phyloP scores from a whole-genome alignment of 139 green algal genomes.

The Ulvella scutata region DNA sequence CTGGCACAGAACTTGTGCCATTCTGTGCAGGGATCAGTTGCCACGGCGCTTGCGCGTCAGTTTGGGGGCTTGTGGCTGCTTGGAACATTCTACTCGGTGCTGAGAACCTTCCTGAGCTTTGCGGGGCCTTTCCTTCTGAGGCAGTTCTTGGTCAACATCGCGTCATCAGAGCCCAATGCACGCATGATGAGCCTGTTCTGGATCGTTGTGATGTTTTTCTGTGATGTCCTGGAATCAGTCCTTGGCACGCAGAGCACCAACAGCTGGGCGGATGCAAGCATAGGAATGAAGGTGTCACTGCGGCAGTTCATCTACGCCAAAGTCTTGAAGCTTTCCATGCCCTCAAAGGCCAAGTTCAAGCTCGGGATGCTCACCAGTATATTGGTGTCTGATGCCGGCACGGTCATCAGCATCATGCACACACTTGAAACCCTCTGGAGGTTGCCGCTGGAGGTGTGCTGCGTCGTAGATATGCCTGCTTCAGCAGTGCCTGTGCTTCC shows the following conservation, averaged over 20 bases:
- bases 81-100: constrained; percentile 45
- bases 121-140: constrained; percentile 49
- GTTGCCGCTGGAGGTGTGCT: constrained; percentile 38
- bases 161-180: no score
- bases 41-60: constrained; percentile 6
- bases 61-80: constrained; percentile 18
- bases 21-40: constrained; percentile 18
- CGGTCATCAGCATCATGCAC: constrained; percentile 55
- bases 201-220: no score
- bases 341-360: constrained; percentile 32
- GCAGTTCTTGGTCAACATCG: constrained; percentile 48
- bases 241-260: no score
- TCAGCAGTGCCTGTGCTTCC: background rate
- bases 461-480: background rate
- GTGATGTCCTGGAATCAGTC: no score
- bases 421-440: constrained; percentile 79
- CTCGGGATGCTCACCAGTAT: constrained; percentile 52
- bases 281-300: constrained; percentile 16
- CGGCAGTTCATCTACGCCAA: constrained; percentile 65
- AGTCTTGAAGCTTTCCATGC: constrained; percentile 35
- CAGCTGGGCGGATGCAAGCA: no score
- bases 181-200: no score
- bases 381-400: constrained; percentile 71
- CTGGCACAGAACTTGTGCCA: no score
- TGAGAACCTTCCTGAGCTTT: constrained; percentile 64